Percentiles rank a stretch among this genome's conserved stretches.
These are phyloP conservation scores for Skeletonema marinoi DNA, from an alignment of 108 stramenopile genomes.

Conservation along the genomic window DNA sequence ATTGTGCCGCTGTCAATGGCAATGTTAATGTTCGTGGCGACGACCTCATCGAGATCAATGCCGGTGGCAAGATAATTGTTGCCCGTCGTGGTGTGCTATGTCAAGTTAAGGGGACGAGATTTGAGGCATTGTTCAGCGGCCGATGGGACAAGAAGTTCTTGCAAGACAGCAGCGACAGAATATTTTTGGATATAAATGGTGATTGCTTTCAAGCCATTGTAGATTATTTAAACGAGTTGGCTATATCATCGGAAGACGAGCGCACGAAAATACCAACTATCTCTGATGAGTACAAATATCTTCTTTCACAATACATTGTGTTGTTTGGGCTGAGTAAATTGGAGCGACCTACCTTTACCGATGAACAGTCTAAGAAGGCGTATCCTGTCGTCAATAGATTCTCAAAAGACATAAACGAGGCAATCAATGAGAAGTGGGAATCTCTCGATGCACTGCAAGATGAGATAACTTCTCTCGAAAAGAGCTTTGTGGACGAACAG, in stretches of 20 bases:
- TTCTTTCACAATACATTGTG: neutral
- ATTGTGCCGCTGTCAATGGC: neutral
- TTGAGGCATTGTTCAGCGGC: constrained; percentile 31
- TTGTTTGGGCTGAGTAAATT: neutral
- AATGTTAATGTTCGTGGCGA: neutral
- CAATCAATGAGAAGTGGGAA: constrained; percentile 6
- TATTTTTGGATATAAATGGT: constrained; percentile 22
- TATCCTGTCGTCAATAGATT: neutral
- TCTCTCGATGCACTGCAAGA: neutral
- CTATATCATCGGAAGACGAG: constrained; percentile 2
- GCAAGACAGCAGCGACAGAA: constrained; percentile 8
- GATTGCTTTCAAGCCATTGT: constrained; percentile 11
- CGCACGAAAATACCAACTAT: neutral
- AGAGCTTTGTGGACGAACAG: constrained; percentile 15
- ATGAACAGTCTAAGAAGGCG: no score
- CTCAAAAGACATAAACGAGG: neutral
- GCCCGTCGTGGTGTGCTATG: neutral
- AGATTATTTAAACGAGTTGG: constrained; percentile 11
- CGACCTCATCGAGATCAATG: constrained; percentile 15
- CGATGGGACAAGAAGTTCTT: constrained; percentile 24
- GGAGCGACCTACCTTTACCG: no score
- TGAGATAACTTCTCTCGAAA: neutral
- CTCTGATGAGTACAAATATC: neutral
- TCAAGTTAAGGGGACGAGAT: constrained; percentile 13
- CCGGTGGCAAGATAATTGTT: neutral